Evolutionary conservation across 805 yeast species (phyloP).

Genomic region (Teunomyces panamensis): DNA sequence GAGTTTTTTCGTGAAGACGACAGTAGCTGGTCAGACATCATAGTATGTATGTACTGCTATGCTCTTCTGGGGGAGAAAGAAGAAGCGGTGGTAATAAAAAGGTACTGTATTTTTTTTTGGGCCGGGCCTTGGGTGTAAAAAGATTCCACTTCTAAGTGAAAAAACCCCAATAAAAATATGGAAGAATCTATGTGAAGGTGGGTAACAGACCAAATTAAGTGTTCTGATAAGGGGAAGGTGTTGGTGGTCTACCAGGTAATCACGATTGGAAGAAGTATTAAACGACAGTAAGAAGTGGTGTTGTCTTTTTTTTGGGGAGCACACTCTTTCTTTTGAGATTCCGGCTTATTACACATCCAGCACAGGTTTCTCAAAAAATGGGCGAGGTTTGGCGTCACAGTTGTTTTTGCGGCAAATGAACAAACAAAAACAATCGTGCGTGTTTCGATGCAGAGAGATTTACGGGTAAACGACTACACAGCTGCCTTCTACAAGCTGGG

Average conservation of each 20-base stretch:
- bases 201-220: not conserved
- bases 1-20: constrained; percentile 8
- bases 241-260: not conserved
- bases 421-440: not conserved
- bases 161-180: no score
- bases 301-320: not conserved
- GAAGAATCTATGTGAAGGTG: not conserved
- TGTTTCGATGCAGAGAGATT: not conserved
- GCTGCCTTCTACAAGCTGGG: no score
- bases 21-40: constrained; percentile 4
- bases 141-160: no score
- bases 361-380: not conserved
- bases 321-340: not conserved
- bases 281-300: constrained; percentile 1
- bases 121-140: not conserved
- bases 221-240: not conserved
- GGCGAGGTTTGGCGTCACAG: not conserved
- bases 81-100: not conserved
- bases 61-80: not conserved
- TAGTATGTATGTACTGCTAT: not conserved
- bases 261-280: not conserved
- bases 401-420: not conserved
- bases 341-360: not conserved
- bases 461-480: no score
- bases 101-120: not conserved